A percentile compares a stretch with the other conserved stretches of the same genome.
Evolutionary conservation across 2,329 filamentous ascomycete genomes (phyloP).

Genomic region (Graphiopsis chlorocephala): DNA sequence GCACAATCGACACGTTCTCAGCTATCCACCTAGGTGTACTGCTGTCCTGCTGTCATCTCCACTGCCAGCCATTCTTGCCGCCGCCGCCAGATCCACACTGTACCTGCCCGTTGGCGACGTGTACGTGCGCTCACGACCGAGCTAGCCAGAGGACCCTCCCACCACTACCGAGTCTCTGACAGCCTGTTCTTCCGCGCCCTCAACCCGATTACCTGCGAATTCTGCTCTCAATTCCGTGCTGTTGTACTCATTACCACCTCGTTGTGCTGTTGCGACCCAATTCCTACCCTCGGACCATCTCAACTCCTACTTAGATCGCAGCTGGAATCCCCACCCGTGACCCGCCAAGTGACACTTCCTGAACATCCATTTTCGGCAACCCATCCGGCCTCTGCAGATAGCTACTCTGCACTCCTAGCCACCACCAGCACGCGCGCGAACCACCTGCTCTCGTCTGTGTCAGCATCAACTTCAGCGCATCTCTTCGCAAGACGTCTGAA

Average conservation of each 20-base stretch:
- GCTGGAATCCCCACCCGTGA: slow-evolving; percentile 10
- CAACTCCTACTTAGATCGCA: neutral
- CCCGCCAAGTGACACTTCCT: slow-evolving; percentile 9
- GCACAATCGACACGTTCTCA: neutral
- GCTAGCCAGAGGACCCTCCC: slow-evolving; percentile 2
- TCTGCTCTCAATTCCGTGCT: neutral
- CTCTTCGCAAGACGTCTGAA: neutral
- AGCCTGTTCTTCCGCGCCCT: neutral
- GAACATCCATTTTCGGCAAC: slow-evolving; percentile 1
- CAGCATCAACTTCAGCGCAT: neutral
- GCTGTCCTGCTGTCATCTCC: neutral
- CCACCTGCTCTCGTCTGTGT: neutral
- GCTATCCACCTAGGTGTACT: neutral
- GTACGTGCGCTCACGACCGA: slow-evolving; percentile 7
- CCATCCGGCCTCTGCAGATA: neutral
- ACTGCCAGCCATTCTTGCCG: neutral
- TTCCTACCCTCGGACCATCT: neutral
- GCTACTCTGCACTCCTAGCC: neutral
- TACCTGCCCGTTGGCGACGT: slow-evolving; percentile 1
- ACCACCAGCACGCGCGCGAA: neutral
- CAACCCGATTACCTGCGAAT: neutral
- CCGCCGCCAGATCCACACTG: slow-evolving; percentile 6
- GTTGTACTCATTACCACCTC: neutral
- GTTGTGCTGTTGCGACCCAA: neutral
- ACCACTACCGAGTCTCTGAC: neutral